These are phyloP conservation scores for Leccinum ochraceum DNA, from an alignment of 768 basidiomycete genomes.

Conservation along the genomic window DNA sequence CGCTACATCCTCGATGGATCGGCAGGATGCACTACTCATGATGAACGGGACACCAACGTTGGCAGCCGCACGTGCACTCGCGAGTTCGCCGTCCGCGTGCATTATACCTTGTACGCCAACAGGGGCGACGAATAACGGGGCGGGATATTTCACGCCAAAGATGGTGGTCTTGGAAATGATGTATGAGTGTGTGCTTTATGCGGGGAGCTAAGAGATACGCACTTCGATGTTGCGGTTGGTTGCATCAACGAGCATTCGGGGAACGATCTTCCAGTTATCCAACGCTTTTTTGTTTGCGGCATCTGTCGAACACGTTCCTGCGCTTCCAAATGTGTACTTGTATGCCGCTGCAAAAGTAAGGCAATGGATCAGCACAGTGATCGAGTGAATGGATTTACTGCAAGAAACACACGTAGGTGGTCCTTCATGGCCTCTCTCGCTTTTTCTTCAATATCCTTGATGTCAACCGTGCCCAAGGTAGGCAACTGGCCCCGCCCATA, in stretches of 20 bases:
- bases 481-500: conserved; percentile 23
- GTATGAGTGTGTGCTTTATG: background rate
- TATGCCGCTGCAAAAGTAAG: conserved; percentile 51
- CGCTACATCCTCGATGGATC: conserved; percentile 79
- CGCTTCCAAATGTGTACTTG: conserved; percentile 76
- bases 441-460: conserved; percentile 64
- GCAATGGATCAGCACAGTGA: background rate
- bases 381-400: background rate
- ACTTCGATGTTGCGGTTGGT: conserved; percentile 63
- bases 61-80: conserved; percentile 62
- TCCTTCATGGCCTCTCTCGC: conserved; percentile 65
- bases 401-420: conserved; percentile 45
- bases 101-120: conserved; percentile 81
- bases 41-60: conserved; percentile 67
- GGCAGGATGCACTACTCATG: conserved; percentile 72
- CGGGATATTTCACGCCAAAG: conserved; percentile 63
- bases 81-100: conserved; percentile 70
- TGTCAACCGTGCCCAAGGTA: conserved; percentile 56
- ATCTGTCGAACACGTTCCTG: conserved; percentile 70
- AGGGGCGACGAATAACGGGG: conserved; percentile 68
- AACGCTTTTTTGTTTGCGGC: conserved; percentile 64
- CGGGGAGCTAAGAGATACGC: conserved; percentile 9
- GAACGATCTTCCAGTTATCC: conserved; percentile 72
- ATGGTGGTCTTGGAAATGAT: conserved; percentile 54
- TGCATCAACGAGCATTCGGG: conserved; percentile 70